Evolutionary conservation across 1,139 yeast genomes (phyloP).

Genomic region (Debaryomyces singareniensis): DNA sequence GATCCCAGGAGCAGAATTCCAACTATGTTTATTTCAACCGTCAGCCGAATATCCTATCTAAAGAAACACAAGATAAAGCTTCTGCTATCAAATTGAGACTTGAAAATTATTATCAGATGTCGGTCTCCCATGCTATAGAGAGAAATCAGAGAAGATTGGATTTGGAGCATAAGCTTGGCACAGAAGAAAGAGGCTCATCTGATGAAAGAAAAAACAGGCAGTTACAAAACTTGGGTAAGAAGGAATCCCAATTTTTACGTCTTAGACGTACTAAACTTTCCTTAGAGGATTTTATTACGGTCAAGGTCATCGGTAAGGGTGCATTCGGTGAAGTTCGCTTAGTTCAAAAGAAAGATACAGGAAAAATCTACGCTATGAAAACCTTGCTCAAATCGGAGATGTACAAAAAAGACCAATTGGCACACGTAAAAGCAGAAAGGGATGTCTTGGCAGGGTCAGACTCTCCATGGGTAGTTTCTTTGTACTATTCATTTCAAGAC

Average conservation of each 20-base stretch:
- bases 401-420: constrained; percentile 78
- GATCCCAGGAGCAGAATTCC: constrained; percentile 13
- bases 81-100: constrained; percentile 64
- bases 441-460: constrained; percentile 81
- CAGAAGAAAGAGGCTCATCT: constrained; percentile 55
- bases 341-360: constrained; percentile 78
- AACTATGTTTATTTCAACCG: constrained; percentile 74
- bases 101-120: constrained; percentile 70
- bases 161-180: constrained; percentile 57
- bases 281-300: constrained; percentile 69
- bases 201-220: constrained; percentile 74
- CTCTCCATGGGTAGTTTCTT: constrained; percentile 82
- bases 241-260: constrained; percentile 72
- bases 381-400: constrained; percentile 71
- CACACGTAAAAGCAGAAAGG: constrained; percentile 82
- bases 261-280: constrained; percentile 70
- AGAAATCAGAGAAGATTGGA: constrained; percentile 73
- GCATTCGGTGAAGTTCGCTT: constrained; percentile 82
- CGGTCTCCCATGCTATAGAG: constrained; percentile 76
- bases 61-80: constrained; percentile 65
- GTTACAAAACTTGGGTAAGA: constrained; percentile 61
- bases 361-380: constrained; percentile 82
- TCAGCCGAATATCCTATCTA: constrained; percentile 71
- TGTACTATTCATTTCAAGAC: constrained; percentile 78
- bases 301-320: constrained; percentile 81